Conservation (phyloP, 768 basidiomycete genomes). For the Tricholoma sp. region DNA sequence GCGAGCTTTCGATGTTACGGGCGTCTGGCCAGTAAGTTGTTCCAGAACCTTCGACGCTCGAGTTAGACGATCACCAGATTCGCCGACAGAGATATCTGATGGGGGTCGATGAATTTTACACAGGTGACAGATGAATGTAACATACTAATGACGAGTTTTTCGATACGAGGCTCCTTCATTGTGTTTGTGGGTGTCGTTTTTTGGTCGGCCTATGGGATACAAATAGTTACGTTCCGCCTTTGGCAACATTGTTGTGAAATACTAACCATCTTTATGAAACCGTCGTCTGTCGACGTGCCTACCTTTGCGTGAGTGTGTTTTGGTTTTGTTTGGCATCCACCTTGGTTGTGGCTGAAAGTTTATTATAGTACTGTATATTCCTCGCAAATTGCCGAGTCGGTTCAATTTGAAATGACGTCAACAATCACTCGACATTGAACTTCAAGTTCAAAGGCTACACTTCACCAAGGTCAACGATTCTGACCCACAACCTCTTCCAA, state of each 20-base stretch:
- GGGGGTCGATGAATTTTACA: conserved; percentile 2
- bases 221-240: conserved; percentile 4
- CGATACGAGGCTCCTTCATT: conserved; percentile 95
- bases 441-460: too few relatives aligned
- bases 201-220: conserved; percentile 64
- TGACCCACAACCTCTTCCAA: too few relatives aligned
- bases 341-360: conserved; percentile 36
- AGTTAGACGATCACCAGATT: conserved; percentile 98
- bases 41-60: conserved; percentile 99
- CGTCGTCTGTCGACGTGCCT: conserved; percentile 34
- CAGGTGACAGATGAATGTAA: conserved; percentile 20
- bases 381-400: conserved; percentile 23
- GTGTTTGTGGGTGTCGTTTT: conserved; percentile 87
- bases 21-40: conserved; percentile 98
- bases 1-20: conserved; percentile 98
- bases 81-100: conserved; percentile 96
- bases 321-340: conserved; percentile 22
- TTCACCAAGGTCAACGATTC: too few relatives aligned
- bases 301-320: conserved; percentile 25
- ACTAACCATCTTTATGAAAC: conserved; percentile 39
- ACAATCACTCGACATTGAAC: too few relatives aligned
- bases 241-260: neutral
- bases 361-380: conserved; percentile 30
- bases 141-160: conserved; percentile 99
- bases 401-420: neutral